A percentile compares a stretch with the other conserved stretches of the same genome.
These are phyloP conservation scores for Hyphopichia buzzinii DNA, from an alignment of 1,139 yeast genomes.

Conservation along the genomic window DNA sequence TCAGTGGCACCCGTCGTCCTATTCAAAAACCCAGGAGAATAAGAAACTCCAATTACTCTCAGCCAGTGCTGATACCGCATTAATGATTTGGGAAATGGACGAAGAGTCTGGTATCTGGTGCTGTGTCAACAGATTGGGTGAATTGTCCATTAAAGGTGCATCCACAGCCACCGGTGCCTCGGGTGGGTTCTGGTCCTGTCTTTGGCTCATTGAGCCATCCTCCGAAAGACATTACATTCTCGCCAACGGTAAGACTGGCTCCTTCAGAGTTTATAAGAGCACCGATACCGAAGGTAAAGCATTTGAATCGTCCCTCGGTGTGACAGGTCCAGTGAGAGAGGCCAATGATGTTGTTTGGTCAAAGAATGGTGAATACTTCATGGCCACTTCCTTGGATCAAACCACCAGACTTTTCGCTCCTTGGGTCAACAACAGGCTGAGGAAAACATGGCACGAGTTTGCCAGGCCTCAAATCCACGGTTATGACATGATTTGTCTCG, in stretches of 20 bases:
- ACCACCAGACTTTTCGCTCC: constrained; percentile 82
- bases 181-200: constrained; percentile 93
- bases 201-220: constrained; percentile 60
- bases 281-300: constrained; percentile 26
- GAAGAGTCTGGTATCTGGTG: constrained; percentile 87
- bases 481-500: constrained; percentile 89
- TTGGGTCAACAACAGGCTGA: constrained; percentile 40
- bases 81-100: constrained; percentile 97
- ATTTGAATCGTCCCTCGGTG: constrained; percentile 60
- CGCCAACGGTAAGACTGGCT: constrained; percentile 89
- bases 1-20: constrained; percentile 71
- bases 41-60: constrained; percentile 63
- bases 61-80: constrained; percentile 89
- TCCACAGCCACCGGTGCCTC: constrained; percentile 98
- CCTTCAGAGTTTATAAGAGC: constrained; percentile 75
- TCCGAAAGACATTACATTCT: constrained; percentile 50
- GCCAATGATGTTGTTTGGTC: constrained; percentile 87
- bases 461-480: constrained; percentile 99
- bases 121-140: constrained; percentile 79
- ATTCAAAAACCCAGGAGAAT: constrained; percentile 10
- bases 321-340: constrained; percentile 74
- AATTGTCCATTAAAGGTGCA: constrained; percentile 92
- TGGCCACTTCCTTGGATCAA: constrained; percentile 84
- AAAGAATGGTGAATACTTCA: constrained; percentile 58
- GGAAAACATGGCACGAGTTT: constrained; percentile 78